Base-by-base conservation (phyloP, 768 basidiomycete species). In the Tricholoma sp. region DNA sequence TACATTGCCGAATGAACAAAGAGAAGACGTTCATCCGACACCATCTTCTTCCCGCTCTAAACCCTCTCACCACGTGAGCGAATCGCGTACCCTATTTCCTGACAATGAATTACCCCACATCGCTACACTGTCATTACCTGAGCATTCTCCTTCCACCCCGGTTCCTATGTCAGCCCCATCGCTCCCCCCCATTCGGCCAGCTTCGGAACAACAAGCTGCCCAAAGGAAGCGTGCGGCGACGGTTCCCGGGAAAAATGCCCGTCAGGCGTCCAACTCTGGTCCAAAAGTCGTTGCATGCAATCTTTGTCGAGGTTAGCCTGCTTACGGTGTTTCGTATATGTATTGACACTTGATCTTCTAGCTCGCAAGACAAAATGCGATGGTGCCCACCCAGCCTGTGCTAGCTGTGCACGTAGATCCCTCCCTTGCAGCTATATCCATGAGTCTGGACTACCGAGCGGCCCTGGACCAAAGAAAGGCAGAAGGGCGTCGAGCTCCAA, bases 281-380 rank as follows among this genome's bases (percentile, higher is more conserved):
- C 88, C 89, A 47, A 92, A 92, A 67, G 87, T 91, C 11, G 89
- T 93, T 21, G 91, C 91, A 14, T 93, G 91, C 72, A 91, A 92
- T 71, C 90, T 90, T 68, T 93, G 91, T 72, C 82, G 91, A 76
- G 89, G 91, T 91, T 65, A 50, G 47, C 8, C 29, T 43, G 46
- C 19, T 45, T 32, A 45, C 9, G 19, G 35, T 45, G 32, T 52
- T 51, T 32, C 61, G 50, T 52, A 37, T 21, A 52, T 21, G 37
- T 51, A 46, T 51, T 22, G 21, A 14, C 51, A 47, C 45, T 29
- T 43, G 19, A 37, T n/a, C 57, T 52, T 58, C 27, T 62, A 91
- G 91, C 90, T 34, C 91, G 91, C 58, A 93, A 93, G 75, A 93
- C 91, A 18, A 87, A 90, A 68, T 93, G 91, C 64, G 91, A 93